Evolutionary conservation across 2,329 filamentous ascomycete species (phyloP), one percentile per base, ranked within the genome.

Genomic region (Fusarium illudens): DNA sequence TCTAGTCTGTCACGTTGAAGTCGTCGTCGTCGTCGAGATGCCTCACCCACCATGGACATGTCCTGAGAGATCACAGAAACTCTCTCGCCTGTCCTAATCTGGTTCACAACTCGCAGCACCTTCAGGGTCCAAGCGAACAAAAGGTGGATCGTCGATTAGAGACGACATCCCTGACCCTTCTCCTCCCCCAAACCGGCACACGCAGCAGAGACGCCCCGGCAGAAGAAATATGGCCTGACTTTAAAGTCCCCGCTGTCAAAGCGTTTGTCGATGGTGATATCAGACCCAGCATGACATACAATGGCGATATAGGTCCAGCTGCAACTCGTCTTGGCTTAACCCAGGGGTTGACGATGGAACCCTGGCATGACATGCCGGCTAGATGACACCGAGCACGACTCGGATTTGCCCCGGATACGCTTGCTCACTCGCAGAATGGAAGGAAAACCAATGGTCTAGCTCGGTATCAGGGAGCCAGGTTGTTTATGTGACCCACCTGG

Each of bases 311-410:
- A 19, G n/a, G 58, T 33, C 48, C 12, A 33, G 20, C 10, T 6
- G 25, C 20, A 15, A 32, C 34, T 33, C n/a, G n/a, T 42, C 34
- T 32, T 12, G 27, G 13, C 49, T 56, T 11, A 13, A 13, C 17
- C 29, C 63, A 62, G 58, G 61, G 61, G 48, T 13, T n/a, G 36
- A 58, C 2, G 19, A 67, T 63, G 59, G 36, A 29, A 63, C 50
- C 52, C 59, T 63, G 17, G 33, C 37, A 46, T 52, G 53, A 29
- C 22, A 36, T 44, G 50, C 46, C 27, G 27, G 52, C 36, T 56
- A 12, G 13, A 55, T 46, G 55, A 54, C 30, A 39, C 51, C 25
- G 30, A 29, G 12, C 32, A 49, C n/a, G 44, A 25, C 29, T 30
- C 30, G 27, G 39, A 46, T 55, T 22, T 54, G 34, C 30, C 46